phyloP scores from a whole-genome alignment of 2,329 filamentous ascomycete genomes.

The Diaporthe vexans region DNA sequence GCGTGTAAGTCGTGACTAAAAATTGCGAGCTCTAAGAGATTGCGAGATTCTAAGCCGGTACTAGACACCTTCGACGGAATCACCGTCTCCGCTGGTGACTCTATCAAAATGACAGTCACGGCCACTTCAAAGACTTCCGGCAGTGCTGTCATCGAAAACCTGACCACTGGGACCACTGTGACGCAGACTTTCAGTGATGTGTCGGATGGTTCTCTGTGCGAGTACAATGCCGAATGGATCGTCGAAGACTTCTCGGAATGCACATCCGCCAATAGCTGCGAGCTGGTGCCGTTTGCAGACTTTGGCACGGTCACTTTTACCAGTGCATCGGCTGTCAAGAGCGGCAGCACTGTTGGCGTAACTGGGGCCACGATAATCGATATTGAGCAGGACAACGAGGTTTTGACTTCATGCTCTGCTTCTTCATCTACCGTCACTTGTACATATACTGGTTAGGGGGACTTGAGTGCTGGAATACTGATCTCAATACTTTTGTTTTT shows the following conservation, averaged over 20 bases:
- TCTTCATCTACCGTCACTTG: constrained; percentile 43
- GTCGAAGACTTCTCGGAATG: constrained; percentile 66
- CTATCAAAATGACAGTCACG: constrained; percentile 49
- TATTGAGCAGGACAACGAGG: constrained; percentile 74
- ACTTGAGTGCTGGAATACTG: constrained; percentile 41
- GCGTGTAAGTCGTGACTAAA: constrained; percentile 47
- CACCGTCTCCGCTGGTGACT: constrained; percentile 44
- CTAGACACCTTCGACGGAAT: constrained; percentile 43
- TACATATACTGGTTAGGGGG: constrained; percentile 56
- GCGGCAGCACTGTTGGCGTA: constrained; percentile 50
- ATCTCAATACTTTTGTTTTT: neutral
- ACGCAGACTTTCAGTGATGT: constrained; percentile 64
- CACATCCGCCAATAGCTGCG: constrained; percentile 47
- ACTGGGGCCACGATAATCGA: constrained; percentile 73
- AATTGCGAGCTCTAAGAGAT: neutral
- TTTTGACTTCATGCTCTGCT: constrained; percentile 56
- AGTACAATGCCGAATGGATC: constrained; percentile 74
- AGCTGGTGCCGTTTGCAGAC: constrained; percentile 60
- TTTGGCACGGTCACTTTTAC: constrained; percentile 63
- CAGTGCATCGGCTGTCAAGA: constrained; percentile 47
- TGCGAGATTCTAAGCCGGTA: neutral
- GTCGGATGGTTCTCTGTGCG: constrained; percentile 57
- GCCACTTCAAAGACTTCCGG: constrained; percentile 59
- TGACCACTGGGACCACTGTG: constrained; percentile 62
- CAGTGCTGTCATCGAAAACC: constrained; percentile 62